These are phyloP conservation scores for Stentor coeruleus DNA, from an alignment of 73 alveolate genomes.

Conservation along the genomic window DNA sequence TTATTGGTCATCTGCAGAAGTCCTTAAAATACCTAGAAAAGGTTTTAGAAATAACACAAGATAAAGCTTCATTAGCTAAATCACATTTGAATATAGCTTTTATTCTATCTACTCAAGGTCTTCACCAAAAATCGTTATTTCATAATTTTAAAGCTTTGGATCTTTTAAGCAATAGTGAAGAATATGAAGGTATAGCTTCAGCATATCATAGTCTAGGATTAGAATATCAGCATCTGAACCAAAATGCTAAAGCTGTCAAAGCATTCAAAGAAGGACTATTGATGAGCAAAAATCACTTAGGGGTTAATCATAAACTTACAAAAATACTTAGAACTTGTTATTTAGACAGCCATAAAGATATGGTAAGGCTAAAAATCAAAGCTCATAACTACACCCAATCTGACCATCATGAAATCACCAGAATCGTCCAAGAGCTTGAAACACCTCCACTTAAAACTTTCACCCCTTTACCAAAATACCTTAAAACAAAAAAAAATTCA, in stretches of 20 bases:
- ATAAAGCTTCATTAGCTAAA: background rate
- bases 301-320: background rate
- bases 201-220: background rate
- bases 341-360: background rate
- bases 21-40: background rate
- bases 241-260: background rate
- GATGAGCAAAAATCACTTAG: background rate
- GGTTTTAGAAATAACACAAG: background rate
- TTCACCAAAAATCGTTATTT: background rate
- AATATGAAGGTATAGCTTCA: background rate
- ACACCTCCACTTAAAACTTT: too few species aligned
- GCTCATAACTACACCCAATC: too few species aligned
- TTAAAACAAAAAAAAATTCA: too few species aligned
- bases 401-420: too few species aligned
- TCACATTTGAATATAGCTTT: background rate
- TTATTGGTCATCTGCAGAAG: background rate
- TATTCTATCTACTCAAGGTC: background rate
- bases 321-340: background rate
- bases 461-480: too few species aligned
- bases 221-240: background rate
- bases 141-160: background rate
- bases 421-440: too few species aligned
- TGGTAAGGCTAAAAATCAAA: background rate
- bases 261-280: background rate
- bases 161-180: background rate